phyloP scores from a whole-genome alignment of 1,139 yeast genomes.

The Scheffersomyces segobiensis region DNA sequence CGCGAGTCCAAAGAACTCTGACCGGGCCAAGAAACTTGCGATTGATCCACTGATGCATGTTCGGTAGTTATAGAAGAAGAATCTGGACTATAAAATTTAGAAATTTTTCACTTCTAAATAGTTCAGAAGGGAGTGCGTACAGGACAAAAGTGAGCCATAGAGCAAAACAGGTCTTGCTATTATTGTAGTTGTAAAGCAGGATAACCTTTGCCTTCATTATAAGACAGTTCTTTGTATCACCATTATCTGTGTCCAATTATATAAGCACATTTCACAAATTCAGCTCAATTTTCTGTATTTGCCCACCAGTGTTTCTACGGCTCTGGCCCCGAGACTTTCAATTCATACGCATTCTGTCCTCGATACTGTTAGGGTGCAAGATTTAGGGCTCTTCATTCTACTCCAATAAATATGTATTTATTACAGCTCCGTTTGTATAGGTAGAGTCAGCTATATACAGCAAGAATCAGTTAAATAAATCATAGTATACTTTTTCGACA shows the following conservation, averaged over 20 bases:
- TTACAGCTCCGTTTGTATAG: background rate
- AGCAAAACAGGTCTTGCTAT: no score
- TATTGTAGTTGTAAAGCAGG: background rate
- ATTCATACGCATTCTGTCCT: no score
- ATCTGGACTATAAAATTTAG: background rate
- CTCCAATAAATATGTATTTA: background rate
- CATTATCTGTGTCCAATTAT: no score
- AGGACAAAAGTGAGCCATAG: background rate
- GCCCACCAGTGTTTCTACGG: no score
- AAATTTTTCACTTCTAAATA: background rate
- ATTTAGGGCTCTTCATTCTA: background rate
- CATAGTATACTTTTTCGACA: background rate
- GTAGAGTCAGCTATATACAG: background rate
- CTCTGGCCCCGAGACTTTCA: no score
- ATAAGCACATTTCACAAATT: no score
- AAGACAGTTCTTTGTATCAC: no score
- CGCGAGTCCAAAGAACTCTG: constrained; percentile 11
- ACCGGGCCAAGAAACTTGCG: constrained; percentile 20
- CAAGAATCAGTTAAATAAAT: background rate
- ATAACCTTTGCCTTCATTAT: no score
- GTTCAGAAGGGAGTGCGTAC: background rate
- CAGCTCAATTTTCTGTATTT: background rate
- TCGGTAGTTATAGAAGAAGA: constrained; percentile 7
- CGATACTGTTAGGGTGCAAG: no score
- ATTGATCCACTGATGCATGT: constrained; percentile 2